Percentiles rank a stretch among this genome's conserved stretches.
phyloP scores from a whole-genome alignment of 139 green algal genomes.

The Closterium sp. region DNA sequence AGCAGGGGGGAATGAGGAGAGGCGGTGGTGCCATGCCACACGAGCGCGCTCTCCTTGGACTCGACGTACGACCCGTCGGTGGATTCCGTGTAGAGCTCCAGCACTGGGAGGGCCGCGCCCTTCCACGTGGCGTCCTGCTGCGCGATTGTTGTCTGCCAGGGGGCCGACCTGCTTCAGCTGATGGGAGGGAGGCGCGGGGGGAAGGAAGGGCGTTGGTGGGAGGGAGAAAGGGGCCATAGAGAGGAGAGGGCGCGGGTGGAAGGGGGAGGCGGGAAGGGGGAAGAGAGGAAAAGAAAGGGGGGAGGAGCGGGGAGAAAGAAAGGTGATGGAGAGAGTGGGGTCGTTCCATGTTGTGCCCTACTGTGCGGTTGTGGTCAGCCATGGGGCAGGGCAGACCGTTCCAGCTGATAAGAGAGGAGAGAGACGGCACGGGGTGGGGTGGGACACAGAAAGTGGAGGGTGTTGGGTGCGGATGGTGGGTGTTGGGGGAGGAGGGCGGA shows the following conservation, averaged over 20 bases:
- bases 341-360: too few relatives aligned
- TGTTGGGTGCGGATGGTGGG: too few relatives aligned
- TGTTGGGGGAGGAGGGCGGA: too few relatives aligned
- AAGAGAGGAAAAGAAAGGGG: not conserved
- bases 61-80: slow-evolving; percentile 93
- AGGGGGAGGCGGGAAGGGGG: not conserved
- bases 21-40: too few relatives aligned
- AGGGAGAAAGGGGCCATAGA: not conserved
- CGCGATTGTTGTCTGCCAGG: slow-evolving; percentile 29
- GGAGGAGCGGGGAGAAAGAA: not conserved
- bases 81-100: slow-evolving; percentile 81
- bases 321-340: too few relatives aligned
- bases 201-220: not conserved
- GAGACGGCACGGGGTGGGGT: too few relatives aligned
- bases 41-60: slow-evolving; percentile 86
- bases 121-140: slow-evolving; percentile 44
- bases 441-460: too few relatives aligned
- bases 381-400: too few relatives aligned
- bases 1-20: too few relatives aligned
- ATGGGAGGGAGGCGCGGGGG: not conserved
- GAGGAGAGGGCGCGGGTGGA: not conserved
- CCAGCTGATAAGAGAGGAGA: too few relatives aligned
- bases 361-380: too few relatives aligned
- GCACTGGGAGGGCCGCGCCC: slow-evolving; percentile 48
- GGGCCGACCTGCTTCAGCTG: slow-evolving; percentile 2